Evolutionary conservation across 371 early-diverging fungal species (phyloP).

Genomic region (Saksenaea vasiformis): DNA sequence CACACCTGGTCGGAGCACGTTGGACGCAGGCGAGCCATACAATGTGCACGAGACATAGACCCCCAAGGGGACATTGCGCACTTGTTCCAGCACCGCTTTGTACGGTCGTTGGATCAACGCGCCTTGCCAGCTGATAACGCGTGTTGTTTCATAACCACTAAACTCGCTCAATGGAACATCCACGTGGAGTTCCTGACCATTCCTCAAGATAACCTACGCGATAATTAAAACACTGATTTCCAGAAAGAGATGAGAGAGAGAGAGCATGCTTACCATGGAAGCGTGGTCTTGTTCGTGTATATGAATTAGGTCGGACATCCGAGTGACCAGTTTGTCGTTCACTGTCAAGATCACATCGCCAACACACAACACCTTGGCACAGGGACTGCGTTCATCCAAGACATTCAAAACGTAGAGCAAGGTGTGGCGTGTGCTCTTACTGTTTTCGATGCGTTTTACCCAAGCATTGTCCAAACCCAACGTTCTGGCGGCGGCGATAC

Average conservation of each 20-base stretch:
- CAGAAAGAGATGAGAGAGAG: not conserved
- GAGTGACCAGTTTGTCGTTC: conserved; percentile 67
- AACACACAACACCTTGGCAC: conserved; percentile 65
- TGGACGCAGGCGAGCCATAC: conserved; percentile 73
- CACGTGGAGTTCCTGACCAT: conserved; percentile 51
- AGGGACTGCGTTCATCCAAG: conserved; percentile 53
- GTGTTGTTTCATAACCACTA: conserved; percentile 55
- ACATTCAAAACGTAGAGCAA: conserved; percentile 72
- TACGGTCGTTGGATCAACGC: conserved; percentile 83
- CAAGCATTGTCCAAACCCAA: conserved; percentile 80
- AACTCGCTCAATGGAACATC: conserved; percentile 59
- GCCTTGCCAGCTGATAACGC: conserved; percentile 84
- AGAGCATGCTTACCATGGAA: not conserved
- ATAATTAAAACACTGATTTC: not conserved
- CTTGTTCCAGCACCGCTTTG: conserved; percentile 82
- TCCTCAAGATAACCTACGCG: conserved; percentile 55
- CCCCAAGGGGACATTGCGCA: conserved; percentile 63
- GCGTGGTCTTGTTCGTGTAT: conserved; percentile 22
- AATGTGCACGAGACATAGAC: conserved; percentile 79
- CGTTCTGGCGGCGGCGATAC: conserved; percentile 77
- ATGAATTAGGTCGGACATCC: conserved; percentile 67
- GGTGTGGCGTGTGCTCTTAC: conserved; percentile 61
- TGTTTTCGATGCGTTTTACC: conserved; percentile 71
- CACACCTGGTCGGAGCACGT: conserved; percentile 41
- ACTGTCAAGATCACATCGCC: conserved; percentile 89